phyloP scores from a whole-genome alignment of 2,329 filamentous ascomycete species.

The Monosporascus cannonballus region DNA sequence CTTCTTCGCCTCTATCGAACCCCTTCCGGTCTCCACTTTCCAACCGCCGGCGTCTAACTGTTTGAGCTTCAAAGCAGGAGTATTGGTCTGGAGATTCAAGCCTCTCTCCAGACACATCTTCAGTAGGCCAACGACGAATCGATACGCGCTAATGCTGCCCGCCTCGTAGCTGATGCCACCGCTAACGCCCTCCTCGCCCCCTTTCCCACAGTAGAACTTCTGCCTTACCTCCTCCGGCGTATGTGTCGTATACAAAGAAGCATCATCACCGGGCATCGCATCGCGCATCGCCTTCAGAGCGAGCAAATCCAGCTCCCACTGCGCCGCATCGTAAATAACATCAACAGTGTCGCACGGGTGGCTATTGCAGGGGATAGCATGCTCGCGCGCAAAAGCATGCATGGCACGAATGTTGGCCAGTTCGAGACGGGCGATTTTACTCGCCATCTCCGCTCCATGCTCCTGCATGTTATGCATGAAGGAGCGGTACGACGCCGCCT shows the following conservation, averaged over 20 bases:
- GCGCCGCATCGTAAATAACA: constrained; percentile 45
- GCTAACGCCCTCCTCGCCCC: constrained; percentile 27
- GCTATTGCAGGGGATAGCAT: constrained; percentile 45
- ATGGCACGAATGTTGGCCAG: constrained; percentile 47
- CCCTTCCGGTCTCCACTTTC: constrained; percentile 36
- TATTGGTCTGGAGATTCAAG: constrained; percentile 48
- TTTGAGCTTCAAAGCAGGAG: constrained; percentile 30
- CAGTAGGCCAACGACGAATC: constrained; percentile 36
- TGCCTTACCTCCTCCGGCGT: constrained; percentile 33
- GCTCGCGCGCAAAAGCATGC: constrained; percentile 43
- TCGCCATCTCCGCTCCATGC: constrained; percentile 43
- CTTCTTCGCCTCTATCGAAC: constrained; percentile 32
- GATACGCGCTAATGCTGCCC: constrained; percentile 35
- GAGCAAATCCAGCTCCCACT: constrained; percentile 31
- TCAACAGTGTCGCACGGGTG: constrained; percentile 48
- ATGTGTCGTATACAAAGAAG: constrained; percentile 39
- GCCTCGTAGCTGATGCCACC: constrained; percentile 42
- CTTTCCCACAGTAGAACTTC: constrained; percentile 31
- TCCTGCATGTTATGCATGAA: constrained; percentile 40
- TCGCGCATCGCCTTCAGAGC: constrained; percentile 39
- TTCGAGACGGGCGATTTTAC: constrained; percentile 45
- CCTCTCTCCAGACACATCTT: constrained; percentile 36
- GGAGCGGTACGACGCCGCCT: constrained; percentile 38
- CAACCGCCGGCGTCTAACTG: constrained; percentile 23
- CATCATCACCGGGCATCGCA: constrained; percentile 35